A percentile compares a stretch with the other conserved stretches of the same genome.
Evolutionary conservation across 176 grass and related monocot genomes (phyloP).

Genomic region (Phragmites australis): DNA sequence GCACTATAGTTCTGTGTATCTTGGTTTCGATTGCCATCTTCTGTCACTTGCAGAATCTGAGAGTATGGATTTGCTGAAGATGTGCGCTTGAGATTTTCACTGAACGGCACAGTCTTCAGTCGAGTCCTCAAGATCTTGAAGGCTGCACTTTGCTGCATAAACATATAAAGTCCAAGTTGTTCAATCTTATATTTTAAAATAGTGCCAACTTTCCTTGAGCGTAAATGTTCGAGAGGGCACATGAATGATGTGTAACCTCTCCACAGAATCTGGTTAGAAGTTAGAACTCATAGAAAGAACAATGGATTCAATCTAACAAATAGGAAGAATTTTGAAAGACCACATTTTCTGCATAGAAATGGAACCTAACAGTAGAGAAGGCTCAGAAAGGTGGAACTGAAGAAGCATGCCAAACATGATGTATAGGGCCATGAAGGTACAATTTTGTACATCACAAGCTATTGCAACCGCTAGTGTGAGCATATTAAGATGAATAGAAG

Average conservation of each 20-base stretch:
- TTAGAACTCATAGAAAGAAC: background rate
- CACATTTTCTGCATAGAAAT: background rate
- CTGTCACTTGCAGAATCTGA: conserved; percentile 68
- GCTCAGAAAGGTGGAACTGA: background rate
- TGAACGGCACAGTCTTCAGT: conserved; percentile 88
- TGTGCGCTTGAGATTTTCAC: conserved; percentile 66
- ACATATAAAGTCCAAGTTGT: conserved; percentile 25
- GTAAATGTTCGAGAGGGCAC: background rate
- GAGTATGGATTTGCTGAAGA: conserved; percentile 68
- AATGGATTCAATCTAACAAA: background rate
- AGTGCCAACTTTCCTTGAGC: background rate
- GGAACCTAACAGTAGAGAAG: conserved; percentile 10
- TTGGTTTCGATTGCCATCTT: conserved; percentile 72
- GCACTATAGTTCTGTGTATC: conserved; percentile 56
- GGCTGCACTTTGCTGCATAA: conserved; percentile 87
- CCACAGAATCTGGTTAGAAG: background rate
- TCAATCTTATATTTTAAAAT: background rate
- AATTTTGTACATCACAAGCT: conserved; percentile 8
- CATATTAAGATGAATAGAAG: background rate
- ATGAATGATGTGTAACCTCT: background rate
- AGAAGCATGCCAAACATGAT: conserved; percentile 21
- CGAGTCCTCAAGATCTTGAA: conserved; percentile 95
- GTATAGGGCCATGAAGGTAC: background rate
- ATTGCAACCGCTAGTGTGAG: background rate
- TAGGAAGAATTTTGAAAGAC: background rate